phyloP scores from a whole-genome alignment of 2,329 filamentous ascomycete species.

The Neobulgaria alba region DNA sequence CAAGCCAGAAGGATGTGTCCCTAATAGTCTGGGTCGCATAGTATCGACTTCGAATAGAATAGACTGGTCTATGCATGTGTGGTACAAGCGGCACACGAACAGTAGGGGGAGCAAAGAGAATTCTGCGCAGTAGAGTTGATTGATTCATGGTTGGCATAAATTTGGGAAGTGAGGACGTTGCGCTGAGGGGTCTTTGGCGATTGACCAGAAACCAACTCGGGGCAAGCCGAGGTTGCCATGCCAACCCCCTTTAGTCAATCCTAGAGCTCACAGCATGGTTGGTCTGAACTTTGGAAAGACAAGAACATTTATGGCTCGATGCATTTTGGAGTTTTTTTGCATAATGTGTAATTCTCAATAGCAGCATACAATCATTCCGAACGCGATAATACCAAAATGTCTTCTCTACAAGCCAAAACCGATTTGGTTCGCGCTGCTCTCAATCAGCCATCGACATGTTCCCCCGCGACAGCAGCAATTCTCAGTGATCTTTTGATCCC shows the following conservation, averaged over 20 bases:
- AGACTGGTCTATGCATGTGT: slow-evolving; percentile 4
- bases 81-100: slow-evolving; percentile 17
- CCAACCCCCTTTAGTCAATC: no score
- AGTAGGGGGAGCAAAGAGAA: slow-evolving; percentile 19
- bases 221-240: no score
- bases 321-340: slow-evolving; percentile 12
- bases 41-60: slow-evolving; percentile 7
- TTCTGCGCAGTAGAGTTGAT: slow-evolving; percentile 14
- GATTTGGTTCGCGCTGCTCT: slow-evolving; percentile 41
- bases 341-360: slow-evolving; percentile 29
- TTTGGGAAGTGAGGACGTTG: not conserved
- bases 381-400: slow-evolving; percentile 30
- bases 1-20: slow-evolving; percentile 51
- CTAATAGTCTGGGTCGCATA: slow-evolving; percentile 31
- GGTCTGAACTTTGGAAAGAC: no score
- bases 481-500: slow-evolving; percentile 39
- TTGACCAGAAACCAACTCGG: no score
- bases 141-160: slow-evolving; percentile 17
- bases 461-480: slow-evolving; percentile 35
- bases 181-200: no score
- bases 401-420: slow-evolving; percentile 32
- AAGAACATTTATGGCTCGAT: no score
- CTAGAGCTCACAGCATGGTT: no score
- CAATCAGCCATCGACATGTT: slow-evolving; percentile 39
- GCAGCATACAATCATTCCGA: slow-evolving; percentile 10